Percentiles rank a stretch among this genome's conserved stretches.
Evolutionary conservation across 768 basidiomycete genomes (phyloP).

Genomic region (Crepidotus variabilis): DNA sequence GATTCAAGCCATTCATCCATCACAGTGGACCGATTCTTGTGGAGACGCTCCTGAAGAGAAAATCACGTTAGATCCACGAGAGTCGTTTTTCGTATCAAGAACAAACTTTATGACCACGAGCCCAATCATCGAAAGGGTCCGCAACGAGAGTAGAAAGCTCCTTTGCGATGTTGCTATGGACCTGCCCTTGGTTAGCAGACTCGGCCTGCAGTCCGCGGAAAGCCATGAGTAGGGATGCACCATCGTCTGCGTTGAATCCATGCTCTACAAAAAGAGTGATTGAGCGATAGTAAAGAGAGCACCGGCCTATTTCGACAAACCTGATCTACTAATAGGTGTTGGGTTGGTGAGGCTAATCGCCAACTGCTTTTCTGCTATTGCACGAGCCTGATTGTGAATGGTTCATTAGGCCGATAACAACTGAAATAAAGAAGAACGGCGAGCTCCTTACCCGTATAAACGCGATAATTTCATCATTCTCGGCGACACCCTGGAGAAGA

Average conservation of each 20-base stretch:
- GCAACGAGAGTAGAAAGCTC: constrained; percentile 76
- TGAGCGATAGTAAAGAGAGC: constrained; percentile 5
- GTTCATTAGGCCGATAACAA: constrained; percentile 41
- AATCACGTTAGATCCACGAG: constrained; percentile 7
- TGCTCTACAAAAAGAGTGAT: constrained; percentile 31
- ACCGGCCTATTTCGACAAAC: constrained; percentile 25
- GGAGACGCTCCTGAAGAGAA: constrained; percentile 52
- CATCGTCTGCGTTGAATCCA: constrained; percentile 79
- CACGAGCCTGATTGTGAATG: constrained; percentile 65
- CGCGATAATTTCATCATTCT: constrained; percentile 78
- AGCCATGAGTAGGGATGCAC: constrained; percentile 75
- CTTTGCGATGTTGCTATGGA: constrained; percentile 65
- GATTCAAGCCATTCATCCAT: constrained; percentile 64
- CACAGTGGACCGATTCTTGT: constrained; percentile 50
- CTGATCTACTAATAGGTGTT: constrained; percentile 39
- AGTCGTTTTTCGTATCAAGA: constrained; percentile 6
- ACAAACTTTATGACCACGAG: constrained; percentile 62
- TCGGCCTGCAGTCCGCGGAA: constrained; percentile 81
- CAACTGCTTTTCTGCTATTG: constrained; percentile 61
- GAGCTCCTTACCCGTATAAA: constrained; percentile 69
- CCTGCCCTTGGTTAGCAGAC: constrained; percentile 65
- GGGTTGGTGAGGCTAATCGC: constrained; percentile 56
- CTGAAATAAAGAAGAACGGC: background rate
- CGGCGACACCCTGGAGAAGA: constrained; percentile 60
- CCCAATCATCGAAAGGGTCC: constrained; percentile 82